Evolutionary conservation across 768 basidiomycete genomes (phyloP).

Genomic region (Cytidiella melzeri): DNA sequence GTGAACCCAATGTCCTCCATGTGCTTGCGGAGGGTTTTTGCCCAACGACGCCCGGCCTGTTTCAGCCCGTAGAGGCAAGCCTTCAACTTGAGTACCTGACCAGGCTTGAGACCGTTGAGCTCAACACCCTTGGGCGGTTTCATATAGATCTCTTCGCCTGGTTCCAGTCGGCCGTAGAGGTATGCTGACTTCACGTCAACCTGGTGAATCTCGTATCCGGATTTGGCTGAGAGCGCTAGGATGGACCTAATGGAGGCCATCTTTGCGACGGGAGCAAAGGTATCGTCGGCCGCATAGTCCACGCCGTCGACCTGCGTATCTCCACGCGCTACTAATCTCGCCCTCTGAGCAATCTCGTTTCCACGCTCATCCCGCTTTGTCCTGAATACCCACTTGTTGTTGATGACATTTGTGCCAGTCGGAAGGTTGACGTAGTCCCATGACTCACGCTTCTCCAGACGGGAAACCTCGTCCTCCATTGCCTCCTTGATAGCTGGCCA

Average conservation of each 20-base stretch:
- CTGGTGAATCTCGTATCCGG: slow-evolving; percentile 22
- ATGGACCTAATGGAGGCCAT: too few species aligned
- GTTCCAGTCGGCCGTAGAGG: slow-evolving; percentile 16
- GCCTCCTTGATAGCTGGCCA: too few species aligned
- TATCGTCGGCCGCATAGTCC: slow-evolving; percentile 23
- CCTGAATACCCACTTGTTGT: slow-evolving; percentile 2
- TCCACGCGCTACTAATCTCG: too few species aligned
- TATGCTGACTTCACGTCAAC: slow-evolving; percentile 28
- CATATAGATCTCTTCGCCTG: slow-evolving; percentile 13
- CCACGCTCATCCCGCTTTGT: slow-evolving; percentile 8
- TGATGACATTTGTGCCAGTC: not conserved
- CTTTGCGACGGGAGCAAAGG: too few species aligned
- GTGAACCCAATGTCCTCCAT: too few species aligned
- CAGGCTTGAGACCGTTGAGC: slow-evolving; percentile 3
- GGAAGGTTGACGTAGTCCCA: slow-evolving; percentile 4
- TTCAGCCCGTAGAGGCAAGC: slow-evolving; percentile 1
- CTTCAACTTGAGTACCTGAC: not conserved
- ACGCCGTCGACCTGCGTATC: slow-evolving; percentile 24
- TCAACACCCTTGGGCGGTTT: slow-evolving; percentile 3
- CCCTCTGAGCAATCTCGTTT: slow-evolving; percentile 15
- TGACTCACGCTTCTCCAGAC: not conserved
- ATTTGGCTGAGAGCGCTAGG: slow-evolving; percentile 21
- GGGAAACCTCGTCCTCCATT: slow-evolving; percentile 1
- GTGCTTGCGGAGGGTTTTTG: slow-evolving; percentile 21
- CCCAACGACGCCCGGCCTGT: slow-evolving; percentile 19